Percentiles rank a stretch among this genome's conserved stretches.
Conservation (phyloP, 2,329 filamentous ascomycete species). For the Aspergillus melleus region DNA sequence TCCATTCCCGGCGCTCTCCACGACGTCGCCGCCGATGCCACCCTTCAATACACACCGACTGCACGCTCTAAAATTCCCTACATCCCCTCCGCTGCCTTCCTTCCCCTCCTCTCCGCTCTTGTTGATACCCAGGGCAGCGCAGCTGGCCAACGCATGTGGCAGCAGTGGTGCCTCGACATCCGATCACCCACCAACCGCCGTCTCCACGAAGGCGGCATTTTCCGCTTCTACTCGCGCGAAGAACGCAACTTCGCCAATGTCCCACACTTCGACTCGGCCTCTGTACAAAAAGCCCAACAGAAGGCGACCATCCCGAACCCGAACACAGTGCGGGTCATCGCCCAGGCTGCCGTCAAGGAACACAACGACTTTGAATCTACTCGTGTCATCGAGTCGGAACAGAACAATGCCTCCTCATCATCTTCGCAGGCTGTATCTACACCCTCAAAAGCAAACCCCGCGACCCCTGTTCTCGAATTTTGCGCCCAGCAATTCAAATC, state of each 20-base stretch:
- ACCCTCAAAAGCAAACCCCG: constrained; percentile 15
- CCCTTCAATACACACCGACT: constrained; percentile 11
- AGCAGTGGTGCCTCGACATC: constrained; percentile 47
- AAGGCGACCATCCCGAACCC: constrained; percentile 36
- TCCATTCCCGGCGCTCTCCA: constrained; percentile 33
- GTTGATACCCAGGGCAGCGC: constrained; percentile 50
- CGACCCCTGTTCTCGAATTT: constrained; percentile 31
- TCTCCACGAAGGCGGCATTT: constrained; percentile 29
- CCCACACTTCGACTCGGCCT: constrained; percentile 27
- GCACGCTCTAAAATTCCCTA: constrained; percentile 23
- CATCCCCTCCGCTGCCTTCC: constrained; percentile 48
- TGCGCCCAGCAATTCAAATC: constrained; percentile 34
- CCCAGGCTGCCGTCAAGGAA: constrained; percentile 34
- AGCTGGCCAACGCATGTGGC: constrained; percentile 50
- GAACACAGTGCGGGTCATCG: constrained; percentile 39
- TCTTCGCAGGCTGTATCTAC: not conserved
- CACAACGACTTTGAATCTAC: constrained; percentile 12
- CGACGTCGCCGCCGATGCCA: constrained; percentile 25
- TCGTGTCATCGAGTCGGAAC: not conserved
- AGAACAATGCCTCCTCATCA: not conserved
- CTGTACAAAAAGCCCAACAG: constrained; percentile 23
- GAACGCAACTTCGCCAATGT: constrained; percentile 25
- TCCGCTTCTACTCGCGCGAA: constrained; percentile 22
- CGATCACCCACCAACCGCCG: constrained; percentile 19
- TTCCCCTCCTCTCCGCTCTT: constrained; percentile 55